Evolutionary conservation across 2,329 filamentous ascomycete species (phyloP).

Genomic region (Chaetomium sp.): DNA sequence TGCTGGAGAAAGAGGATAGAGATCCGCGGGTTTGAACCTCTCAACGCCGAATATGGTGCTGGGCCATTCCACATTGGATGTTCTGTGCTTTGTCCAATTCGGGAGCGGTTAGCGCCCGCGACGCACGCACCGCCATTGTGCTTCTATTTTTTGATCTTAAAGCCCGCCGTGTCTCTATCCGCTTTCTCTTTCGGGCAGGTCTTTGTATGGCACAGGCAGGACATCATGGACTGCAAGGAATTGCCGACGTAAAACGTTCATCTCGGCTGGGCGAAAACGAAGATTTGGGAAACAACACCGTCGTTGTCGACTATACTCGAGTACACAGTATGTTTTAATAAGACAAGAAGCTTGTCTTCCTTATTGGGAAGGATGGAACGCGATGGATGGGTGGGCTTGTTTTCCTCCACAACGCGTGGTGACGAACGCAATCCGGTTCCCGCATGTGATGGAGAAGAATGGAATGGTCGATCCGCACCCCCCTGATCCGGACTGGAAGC

Average conservation of each 20-base stretch:
- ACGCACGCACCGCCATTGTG: background rate
- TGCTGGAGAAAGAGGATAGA: no score
- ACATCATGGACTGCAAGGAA: constrained; percentile 10
- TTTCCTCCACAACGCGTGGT: no score
- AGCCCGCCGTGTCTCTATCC: background rate
- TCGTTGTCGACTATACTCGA: background rate
- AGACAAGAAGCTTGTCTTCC: background rate
- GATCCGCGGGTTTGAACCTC: no score
- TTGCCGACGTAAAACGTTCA: background rate
- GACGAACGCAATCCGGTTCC: no score
- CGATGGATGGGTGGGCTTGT: background rate
- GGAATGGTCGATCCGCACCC: no score
- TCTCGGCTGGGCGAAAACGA: constrained; percentile 11
- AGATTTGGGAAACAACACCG: background rate
- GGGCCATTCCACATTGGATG: no score
- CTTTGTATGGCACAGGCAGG: background rate
- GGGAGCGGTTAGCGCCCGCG: background rate
- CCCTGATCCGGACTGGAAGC: background rate
- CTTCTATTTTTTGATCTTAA: background rate
- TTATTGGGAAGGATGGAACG: background rate
- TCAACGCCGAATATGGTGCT: no score
- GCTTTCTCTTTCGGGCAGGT: constrained; percentile 9
- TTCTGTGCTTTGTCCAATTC: no score
- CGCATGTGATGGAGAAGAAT: no score
- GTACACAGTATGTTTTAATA: no score